phyloP scores from a whole-genome alignment of 1,284 basidiomycete genomes.

The Ganoderma sp. region DNA sequence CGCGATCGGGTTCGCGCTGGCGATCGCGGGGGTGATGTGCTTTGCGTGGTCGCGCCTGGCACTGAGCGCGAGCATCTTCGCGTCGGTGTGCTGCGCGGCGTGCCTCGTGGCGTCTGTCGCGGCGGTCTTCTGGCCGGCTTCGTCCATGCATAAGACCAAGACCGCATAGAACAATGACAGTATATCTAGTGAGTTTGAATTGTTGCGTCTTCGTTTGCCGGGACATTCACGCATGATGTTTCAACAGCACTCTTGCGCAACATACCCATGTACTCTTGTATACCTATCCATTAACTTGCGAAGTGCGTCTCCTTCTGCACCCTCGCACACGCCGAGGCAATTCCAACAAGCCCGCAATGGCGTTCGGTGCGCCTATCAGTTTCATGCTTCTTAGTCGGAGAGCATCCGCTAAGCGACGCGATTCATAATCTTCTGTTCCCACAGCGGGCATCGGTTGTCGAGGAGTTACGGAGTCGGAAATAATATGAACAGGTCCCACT shows the following conservation, averaged over 20 bases:
- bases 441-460: neutral
- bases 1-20: constrained; percentile 57
- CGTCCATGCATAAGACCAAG: constrained; percentile 20
- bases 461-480: neutral
- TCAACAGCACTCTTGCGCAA: neutral
- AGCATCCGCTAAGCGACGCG: neutral
- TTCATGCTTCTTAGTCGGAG: neutral
- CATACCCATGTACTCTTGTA: neutral
- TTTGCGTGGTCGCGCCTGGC: constrained; percentile 58
- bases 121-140: constrained; percentile 32
- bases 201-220: neutral
- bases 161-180: neutral
- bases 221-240: neutral
- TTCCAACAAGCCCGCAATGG: neutral
- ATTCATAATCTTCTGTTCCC: neutral
- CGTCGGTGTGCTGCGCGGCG: constrained; percentile 47
- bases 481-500: too few species aligned
- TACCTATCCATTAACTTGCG: neutral
- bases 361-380: neutral
- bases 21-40: constrained; percentile 54
- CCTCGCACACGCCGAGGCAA: too few species aligned
- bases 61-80: constrained; percentile 49
- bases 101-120: constrained; percentile 42
- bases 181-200: neutral
- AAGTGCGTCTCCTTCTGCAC: neutral